Base-by-base conservation (phyloP, 768 basidiomycete genomes). In the Gelatoporia subvermispora region DNA sequence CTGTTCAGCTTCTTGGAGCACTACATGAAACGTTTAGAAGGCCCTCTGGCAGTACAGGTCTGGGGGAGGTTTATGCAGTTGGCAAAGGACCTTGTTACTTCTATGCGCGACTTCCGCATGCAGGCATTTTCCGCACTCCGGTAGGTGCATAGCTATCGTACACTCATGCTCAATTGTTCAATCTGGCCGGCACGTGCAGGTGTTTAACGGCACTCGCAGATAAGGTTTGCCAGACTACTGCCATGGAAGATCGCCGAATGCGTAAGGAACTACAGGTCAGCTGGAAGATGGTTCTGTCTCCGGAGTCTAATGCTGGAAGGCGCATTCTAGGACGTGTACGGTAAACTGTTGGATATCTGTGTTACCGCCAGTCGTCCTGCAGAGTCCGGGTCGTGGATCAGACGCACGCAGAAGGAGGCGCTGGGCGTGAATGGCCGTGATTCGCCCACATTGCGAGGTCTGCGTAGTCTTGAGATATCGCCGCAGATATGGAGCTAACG, bases 41-140 rank as follows among this genome's bases (percentile, higher is more conserved):
- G 92, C 0, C 91, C 96, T 0, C 70, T 96, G 31, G 94, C 91
- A 3, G 74, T 93, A 10, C 96, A 98, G 68, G 88, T 97, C 17
- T 98, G 95, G 95, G 66, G 70, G 37, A 78, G 89, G 17, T 85
- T 84, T 59, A 70, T 90, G 53, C 79, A 83, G 42, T 71, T 97
- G 37, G 79, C 83, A 7, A 90, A 86, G 60, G 94, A 97, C 20
- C 64, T 95, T 18, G 66, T 79, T n/a, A 74, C 72, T 35, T 77
- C 72, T 43, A 70, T 81, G 18, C 76, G 82, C 23, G 83, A 85
- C 24, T 87, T 85, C 66, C 87, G 85, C 54, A 54, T 75, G 0
- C 84, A 88, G 50, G 73, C 82, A 11, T 92, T 86, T 65, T 75
- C 84, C 11, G 74, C 82, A 10, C 70, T 97, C 17, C 75, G 84